A percentile compares a stretch with the other conserved stretches of the same genome.
Evolutionary conservation across 2,329 filamentous ascomycete genomes (phyloP).

Genomic region (Neofusicoccum cordaticola): DNA sequence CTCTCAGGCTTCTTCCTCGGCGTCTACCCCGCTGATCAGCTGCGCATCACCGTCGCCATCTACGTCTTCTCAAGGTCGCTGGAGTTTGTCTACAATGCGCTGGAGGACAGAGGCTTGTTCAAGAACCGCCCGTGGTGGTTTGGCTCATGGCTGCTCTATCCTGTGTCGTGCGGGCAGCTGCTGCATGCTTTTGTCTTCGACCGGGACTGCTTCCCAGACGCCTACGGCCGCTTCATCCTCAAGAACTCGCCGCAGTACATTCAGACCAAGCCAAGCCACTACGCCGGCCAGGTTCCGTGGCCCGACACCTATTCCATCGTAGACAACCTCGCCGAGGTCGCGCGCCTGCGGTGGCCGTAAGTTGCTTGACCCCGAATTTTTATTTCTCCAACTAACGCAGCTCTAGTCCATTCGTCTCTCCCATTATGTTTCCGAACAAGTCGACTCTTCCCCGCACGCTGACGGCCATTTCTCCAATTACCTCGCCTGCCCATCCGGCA

Average conservation of each 20-base stretch:
- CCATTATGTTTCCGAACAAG: constrained; percentile 76
- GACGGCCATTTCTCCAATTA: constrained; percentile 70
- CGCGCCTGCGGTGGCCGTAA: constrained; percentile 78
- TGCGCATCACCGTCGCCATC: constrained; percentile 78
- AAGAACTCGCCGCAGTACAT: constrained; percentile 76
- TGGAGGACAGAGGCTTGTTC: constrained; percentile 67
- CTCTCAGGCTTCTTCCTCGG: constrained; percentile 80
- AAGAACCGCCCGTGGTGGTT: constrained; percentile 67
- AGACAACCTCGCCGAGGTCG: constrained; percentile 78
- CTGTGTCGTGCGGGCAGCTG: constrained; percentile 48
- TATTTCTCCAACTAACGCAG: constrained; percentile 21
- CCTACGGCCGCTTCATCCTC: constrained; percentile 64
- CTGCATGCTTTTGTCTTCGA: constrained; percentile 53
- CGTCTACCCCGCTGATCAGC: constrained; percentile 66
- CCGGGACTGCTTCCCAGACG: constrained; percentile 52
- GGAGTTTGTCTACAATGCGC: constrained; percentile 82
- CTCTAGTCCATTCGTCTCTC: constrained; percentile 70
- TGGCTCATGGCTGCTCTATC: constrained; percentile 52
- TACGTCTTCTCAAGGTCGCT: constrained; percentile 77
- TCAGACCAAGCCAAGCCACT: constrained; percentile 65
- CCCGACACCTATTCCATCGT: constrained; percentile 73
- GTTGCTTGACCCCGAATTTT: constrained; percentile 32
- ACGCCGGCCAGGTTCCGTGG: constrained; percentile 68
- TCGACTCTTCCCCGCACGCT: constrained; percentile 64
- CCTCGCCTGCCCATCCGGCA: constrained; percentile 79